Conservation (phyloP, 2,329 filamentous ascomycete genomes). For the Hypoxylon sp. region DNA sequence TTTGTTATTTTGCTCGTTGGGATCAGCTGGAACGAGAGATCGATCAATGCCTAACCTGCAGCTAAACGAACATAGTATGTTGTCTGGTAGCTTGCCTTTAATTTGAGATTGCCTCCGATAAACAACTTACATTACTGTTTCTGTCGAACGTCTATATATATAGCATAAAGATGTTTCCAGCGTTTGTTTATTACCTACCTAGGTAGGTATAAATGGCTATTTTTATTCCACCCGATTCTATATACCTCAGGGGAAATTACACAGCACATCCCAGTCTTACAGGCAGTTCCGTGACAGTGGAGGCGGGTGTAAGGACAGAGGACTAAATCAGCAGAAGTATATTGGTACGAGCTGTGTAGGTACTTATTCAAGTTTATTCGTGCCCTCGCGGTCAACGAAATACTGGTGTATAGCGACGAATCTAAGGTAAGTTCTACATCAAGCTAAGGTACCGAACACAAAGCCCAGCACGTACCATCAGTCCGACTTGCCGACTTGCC, state of each 20-base stretch:
- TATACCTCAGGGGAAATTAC: not conserved
- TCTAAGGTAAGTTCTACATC: too few relatives aligned
- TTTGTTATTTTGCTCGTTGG: constrained; percentile 12
- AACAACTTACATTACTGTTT: too few relatives aligned
- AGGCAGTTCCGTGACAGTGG: not conserved
- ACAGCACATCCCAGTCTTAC: not conserved
- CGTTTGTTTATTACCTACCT: too few relatives aligned
- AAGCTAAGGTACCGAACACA: too few relatives aligned
- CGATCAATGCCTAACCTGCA: constrained; percentile 29
- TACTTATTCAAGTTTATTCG: too few relatives aligned
- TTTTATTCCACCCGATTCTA: not conserved
- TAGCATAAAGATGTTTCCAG: too few relatives aligned
- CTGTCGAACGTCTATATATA: not conserved
- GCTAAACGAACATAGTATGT: constrained; percentile 19
- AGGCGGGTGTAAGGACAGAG: not conserved
- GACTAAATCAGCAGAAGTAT: not conserved
- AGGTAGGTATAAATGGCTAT: not conserved
- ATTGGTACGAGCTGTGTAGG: not conserved
- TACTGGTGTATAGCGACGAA: too few relatives aligned
- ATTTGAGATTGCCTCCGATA: not conserved
- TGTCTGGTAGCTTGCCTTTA: constrained; percentile 10
- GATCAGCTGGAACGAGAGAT: constrained; percentile 34
- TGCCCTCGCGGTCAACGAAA: too few relatives aligned
- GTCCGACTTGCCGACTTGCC: too few relatives aligned
- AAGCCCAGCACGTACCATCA: not conserved